Evolutionary conservation across 2,329 filamentous ascomycete species (phyloP).

Genomic region (Aspergillus felis): DNA sequence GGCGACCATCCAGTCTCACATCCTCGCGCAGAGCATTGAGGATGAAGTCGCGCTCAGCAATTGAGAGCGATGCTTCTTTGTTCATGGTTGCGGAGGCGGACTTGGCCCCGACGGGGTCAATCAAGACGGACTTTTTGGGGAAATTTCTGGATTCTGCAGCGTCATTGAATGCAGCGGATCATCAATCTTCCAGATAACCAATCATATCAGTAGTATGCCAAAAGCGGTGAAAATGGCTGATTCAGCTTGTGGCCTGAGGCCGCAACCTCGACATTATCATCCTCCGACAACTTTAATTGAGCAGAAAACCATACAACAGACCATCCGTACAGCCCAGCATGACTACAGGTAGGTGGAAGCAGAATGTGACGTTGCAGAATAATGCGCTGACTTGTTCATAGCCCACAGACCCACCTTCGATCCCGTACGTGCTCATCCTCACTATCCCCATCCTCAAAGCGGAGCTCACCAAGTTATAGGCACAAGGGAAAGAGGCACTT

Average conservation of each 20-base stretch:
- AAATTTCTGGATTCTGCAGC: slow-evolving; percentile 19
- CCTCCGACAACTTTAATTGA: neutral
- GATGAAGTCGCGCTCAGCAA: slow-evolving; percentile 84
- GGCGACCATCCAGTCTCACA: slow-evolving; percentile 77
- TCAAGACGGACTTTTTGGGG: slow-evolving; percentile 12
- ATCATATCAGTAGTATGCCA: neutral
- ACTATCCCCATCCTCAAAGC: slow-evolving; percentile 23
- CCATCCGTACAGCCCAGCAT: slow-evolving; percentile 23
- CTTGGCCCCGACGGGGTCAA: slow-evolving; percentile 20
- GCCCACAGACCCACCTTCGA: slow-evolving; percentile 91
- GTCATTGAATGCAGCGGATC: slow-evolving; percentile 13
- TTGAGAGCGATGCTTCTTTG: slow-evolving; percentile 83
- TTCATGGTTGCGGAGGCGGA: slow-evolving; percentile 61
- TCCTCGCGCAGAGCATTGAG: slow-evolving; percentile 75
- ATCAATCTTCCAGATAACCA: slow-evolving; percentile 11
- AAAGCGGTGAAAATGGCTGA: slow-evolving; percentile 10
- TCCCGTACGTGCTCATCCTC: slow-evolving; percentile 56
- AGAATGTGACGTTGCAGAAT: neutral
- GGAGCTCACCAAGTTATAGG: slow-evolving; percentile 47
- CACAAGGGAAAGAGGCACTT: slow-evolving; percentile 89
- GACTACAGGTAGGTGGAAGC: slow-evolving; percentile 37
- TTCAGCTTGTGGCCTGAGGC: slow-evolving; percentile 12
- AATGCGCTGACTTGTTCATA: slow-evolving; percentile 34
- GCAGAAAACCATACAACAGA: slow-evolving; percentile 2
- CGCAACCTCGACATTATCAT: neutral